Evolutionary conservation across 306 rosid genomes (phyloP).

Genomic region (Cicer judaicum): DNA sequence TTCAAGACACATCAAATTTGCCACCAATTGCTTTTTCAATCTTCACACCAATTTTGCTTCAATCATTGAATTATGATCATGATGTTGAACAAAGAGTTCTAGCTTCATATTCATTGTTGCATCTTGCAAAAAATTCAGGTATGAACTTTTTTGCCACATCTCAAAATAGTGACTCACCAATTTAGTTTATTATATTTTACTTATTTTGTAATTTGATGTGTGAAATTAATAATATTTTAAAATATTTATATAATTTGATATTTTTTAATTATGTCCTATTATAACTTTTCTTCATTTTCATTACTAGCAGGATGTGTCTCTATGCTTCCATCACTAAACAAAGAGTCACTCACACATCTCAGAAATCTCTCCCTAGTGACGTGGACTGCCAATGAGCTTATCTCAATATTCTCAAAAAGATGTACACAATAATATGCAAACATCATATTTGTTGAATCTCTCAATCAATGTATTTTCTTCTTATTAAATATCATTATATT

Average conservation of each 20-base stretch:
- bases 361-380: slow-evolving; percentile 76
- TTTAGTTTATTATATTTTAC: no score
- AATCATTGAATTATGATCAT: slow-evolving; percentile 60
- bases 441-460: slow-evolving; percentile 4
- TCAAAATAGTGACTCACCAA: neutral
- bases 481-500: neutral
- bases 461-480: neutral
- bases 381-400: slow-evolving; percentile 81
- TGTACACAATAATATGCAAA: slow-evolving; percentile 26
- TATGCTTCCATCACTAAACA: slow-evolving; percentile 42
- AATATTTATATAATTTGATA: no score
- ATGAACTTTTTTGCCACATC: slow-evolving; percentile 9
- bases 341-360: slow-evolving; percentile 60
- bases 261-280: neutral
- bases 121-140: slow-evolving; percentile 69
- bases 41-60: slow-evolving; percentile 60
- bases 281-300: slow-evolving; percentile 16
- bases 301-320: slow-evolving; percentile 50
- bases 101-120: slow-evolving; percentile 71
- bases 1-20: slow-evolving; percentile 52
- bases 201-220: no score
- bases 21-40: slow-evolving; percentile 56
- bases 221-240: no score
- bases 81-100: slow-evolving; percentile 84
- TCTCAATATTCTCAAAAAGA: slow-evolving; percentile 50